phyloP scores from a whole-genome alignment of 805 yeast genomes.

The Barnettozyma botsteinii region DNA sequence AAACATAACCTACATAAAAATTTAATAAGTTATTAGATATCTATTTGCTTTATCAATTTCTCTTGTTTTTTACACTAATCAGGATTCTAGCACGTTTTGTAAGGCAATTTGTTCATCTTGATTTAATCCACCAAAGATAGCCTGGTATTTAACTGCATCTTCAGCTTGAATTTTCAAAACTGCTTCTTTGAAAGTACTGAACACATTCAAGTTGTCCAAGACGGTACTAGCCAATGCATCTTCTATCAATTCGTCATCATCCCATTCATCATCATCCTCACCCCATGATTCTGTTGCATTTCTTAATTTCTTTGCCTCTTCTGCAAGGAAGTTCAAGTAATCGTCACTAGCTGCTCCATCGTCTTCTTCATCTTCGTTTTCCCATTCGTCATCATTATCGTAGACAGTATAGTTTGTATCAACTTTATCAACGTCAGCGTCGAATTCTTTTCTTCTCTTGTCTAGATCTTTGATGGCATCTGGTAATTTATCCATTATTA shows the following conservation, averaged over 20 bases:
- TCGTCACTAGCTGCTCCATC: conserved; percentile 34
- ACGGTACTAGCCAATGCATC: conserved; percentile 78
- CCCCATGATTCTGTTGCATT: conserved; percentile 30
- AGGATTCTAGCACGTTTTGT: conserved; percentile 24
- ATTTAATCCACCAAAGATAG: conserved; percentile 36
- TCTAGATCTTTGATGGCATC: conserved; percentile 62
- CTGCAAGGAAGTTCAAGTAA: conserved; percentile 42
- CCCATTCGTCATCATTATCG: conserved; percentile 25
- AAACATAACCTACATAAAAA: neutral
- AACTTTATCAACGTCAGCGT: conserved; percentile 19
- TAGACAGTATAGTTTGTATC: conserved; percentile 25
- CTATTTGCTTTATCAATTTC: no score
- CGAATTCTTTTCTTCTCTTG: conserved; percentile 45
- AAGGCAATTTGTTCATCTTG: conserved; percentile 32
- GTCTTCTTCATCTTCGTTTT: conserved; percentile 29
- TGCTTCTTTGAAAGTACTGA: conserved; percentile 54
- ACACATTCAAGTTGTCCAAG: conserved; percentile 71
- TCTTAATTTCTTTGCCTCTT: conserved; percentile 36
- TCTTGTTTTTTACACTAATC: neutral
- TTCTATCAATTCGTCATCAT: conserved; percentile 74
- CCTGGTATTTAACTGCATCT: conserved; percentile 44
- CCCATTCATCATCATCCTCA: conserved; percentile 48
- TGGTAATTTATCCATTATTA: conserved; percentile 58
- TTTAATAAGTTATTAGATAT: no score
- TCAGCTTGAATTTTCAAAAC: conserved; percentile 42